Percentiles rank a stretch among this genome's conserved stretches.
These are phyloP conservation scores for Protostelium mycophagum DNA, from an alignment of 78 protist species.

Conservation along the genomic window DNA sequence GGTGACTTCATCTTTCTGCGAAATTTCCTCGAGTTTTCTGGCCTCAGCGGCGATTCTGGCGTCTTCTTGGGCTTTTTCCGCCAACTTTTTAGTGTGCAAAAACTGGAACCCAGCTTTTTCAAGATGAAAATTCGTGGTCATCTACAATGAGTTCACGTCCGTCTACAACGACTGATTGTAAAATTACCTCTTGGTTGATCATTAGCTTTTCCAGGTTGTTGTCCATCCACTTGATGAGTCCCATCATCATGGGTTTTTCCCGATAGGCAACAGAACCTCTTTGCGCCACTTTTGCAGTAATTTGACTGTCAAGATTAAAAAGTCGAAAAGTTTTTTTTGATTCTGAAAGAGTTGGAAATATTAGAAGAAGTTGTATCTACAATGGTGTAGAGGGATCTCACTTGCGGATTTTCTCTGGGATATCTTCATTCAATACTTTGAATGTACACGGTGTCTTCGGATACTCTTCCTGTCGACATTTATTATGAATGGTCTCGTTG, in stretches of 20 bases:
- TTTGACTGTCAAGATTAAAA: neutral
- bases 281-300: neutral
- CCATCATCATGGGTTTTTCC: neutral
- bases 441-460: neutral
- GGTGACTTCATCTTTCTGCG: too few species aligned
- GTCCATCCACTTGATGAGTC: neutral
- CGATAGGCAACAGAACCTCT: neutral
- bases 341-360: too few species aligned
- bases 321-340: neutral
- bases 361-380: too few species aligned
- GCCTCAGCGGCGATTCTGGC: neutral
- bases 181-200: neutral
- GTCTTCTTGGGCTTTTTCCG: neutral
- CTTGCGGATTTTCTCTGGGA: neutral
- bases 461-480: neutral
- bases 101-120: neutral
- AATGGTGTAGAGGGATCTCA: neutral
- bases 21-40: neutral
- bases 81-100: neutral
- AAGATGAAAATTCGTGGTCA: neutral
- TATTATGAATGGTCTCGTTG: neutral
- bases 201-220: neutral
- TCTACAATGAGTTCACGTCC: neutral
- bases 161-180: neutral
- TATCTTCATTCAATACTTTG: neutral